These are phyloP conservation scores for Ogataea polymorpha DNA, from an alignment of 805 yeast genomes.

Conservation along the genomic window DNA sequence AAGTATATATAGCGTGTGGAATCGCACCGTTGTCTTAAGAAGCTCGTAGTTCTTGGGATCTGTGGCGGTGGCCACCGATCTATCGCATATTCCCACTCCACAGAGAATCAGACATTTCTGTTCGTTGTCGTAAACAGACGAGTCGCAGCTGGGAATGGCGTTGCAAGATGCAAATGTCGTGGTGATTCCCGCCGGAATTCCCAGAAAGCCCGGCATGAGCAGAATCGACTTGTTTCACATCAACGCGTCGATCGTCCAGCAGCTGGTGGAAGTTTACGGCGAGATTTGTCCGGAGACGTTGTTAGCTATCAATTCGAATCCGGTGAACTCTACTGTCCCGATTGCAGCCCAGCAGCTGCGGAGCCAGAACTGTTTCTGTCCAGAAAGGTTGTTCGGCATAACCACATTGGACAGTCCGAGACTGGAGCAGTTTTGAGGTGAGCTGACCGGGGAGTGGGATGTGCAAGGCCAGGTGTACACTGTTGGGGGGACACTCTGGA, in stretches of 20 bases:
- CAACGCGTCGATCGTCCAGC: slow-evolving; percentile 50
- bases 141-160: slow-evolving; percentile 35
- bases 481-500: slow-evolving; percentile 93
- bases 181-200: slow-evolving; percentile 58
- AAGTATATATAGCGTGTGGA: not conserved
- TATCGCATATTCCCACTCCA: slow-evolving; percentile 67
- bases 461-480: slow-evolving; percentile 55
- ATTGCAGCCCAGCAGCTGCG: slow-evolving; percentile 55
- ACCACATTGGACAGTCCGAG: slow-evolving; percentile 57
- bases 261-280: slow-evolving; percentile 49
- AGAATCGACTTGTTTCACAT: slow-evolving; percentile 58
- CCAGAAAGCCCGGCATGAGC: slow-evolving; percentile 64
- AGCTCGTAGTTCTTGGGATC: slow-evolving; percentile 75
- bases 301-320: slow-evolving; percentile 54
- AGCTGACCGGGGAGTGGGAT: slow-evolving; percentile 46
- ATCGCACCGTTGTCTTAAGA: slow-evolving; percentile 1
- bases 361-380: slow-evolving; percentile 47
- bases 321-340: slow-evolving; percentile 59
- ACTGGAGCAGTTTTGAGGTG: slow-evolving; percentile 75
- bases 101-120: slow-evolving; percentile 40
- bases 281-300: slow-evolving; percentile 47
- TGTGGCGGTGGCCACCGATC: slow-evolving; percentile 90
- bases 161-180: slow-evolving; percentile 46
- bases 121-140: slow-evolving; percentile 31
- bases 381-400: slow-evolving; percentile 51